Percentiles rank a stretch among this genome's conserved stretches.
Conservation (phyloP, 2,329 filamentous ascomycete species). For the Apiospora kogelbergensis region DNA sequence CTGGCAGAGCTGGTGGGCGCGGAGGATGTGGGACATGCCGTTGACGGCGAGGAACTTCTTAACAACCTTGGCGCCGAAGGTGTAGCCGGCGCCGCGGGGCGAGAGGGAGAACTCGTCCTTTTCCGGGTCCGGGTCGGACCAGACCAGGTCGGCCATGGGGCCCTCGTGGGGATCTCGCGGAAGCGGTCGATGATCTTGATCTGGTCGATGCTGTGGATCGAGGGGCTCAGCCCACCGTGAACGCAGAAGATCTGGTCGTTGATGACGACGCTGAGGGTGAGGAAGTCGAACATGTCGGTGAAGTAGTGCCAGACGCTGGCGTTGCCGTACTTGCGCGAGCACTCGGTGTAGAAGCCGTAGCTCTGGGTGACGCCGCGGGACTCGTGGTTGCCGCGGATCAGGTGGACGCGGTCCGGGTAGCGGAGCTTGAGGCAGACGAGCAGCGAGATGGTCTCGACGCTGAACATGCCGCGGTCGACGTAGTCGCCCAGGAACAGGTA, state of each 20-base stretch:
- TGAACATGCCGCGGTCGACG: conserved; percentile 97
- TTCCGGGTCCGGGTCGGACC: conserved; percentile 97
- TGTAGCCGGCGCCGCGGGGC: conserved; percentile 92
- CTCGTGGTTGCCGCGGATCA: conserved; percentile 98
- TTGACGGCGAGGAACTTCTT: conserved; percentile 98
- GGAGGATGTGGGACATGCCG: conserved; percentile 94
- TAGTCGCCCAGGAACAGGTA: conserved; percentile 99
- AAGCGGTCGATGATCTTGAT: conserved; percentile 99
- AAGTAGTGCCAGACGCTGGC: conserved; percentile 99
- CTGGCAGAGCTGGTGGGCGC: conserved; percentile 97
- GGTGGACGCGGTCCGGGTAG: conserved; percentile 91
- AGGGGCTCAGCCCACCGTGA: conserved; percentile 84
- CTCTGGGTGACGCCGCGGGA: conserved; percentile 97
- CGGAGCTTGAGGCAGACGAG: conserved; percentile 96
- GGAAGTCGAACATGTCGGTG: conserved; percentile 99
- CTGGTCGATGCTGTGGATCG: conserved; percentile 97
- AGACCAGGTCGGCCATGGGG: conserved; percentile 98
- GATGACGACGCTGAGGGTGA: conserved; percentile 95
- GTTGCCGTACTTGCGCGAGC: conserved; percentile 96
- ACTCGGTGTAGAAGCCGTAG: conserved; percentile 99
- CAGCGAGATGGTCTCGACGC: conserved; percentile 96
- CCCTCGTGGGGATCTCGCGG: conserved; percentile 96
- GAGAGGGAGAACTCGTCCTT: conserved; percentile 95
- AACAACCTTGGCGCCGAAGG: conserved; percentile 95
- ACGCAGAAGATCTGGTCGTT: conserved; percentile 99